Conservation (phyloP, 129 eudicot species). For the Erigeron canadensis region DNA sequence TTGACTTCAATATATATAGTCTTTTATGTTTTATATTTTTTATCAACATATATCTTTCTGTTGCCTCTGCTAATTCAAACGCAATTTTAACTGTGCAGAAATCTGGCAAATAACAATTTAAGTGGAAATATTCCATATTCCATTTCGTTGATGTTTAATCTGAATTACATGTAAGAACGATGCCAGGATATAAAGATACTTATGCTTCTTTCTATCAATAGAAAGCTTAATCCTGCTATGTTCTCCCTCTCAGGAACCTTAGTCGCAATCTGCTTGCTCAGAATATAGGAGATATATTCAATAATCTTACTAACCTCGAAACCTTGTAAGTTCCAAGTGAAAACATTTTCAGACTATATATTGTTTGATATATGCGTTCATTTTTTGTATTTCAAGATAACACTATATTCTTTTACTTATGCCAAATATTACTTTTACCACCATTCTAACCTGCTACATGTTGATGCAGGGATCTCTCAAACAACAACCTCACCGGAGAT, state of each 20-base stretch:
- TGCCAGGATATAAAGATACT: conserved; percentile 4
- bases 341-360: neutral
- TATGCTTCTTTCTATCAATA: neutral
- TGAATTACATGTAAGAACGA: conserved; percentile 64
- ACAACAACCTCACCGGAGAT: conserved; percentile 82
- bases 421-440: neutral
- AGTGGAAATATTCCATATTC: conserved; percentile 90
- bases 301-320: conserved; percentile 65
- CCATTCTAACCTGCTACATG: conserved; percentile 11
- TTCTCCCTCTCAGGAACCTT: conserved; percentile 60
- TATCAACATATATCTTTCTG: neutral
- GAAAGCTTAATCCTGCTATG: neutral
- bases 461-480: conserved; percentile 78
- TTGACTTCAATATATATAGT: neutral
- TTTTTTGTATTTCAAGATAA: neutral
- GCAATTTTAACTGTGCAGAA: conserved; percentile 49
- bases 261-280: conserved; percentile 77
- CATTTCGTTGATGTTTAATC: conserved; percentile 55
- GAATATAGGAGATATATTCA: conserved; percentile 67
- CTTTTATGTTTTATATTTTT: neutral
- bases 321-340: conserved; percentile 48
- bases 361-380: conserved; percentile 8
- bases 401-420: neutral
- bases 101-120: conserved; percentile 82
- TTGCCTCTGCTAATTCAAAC: neutral